A percentile compares a stretch with the other conserved stretches of the same genome.
These are phyloP conservation scores for Trichomonas gallinae DNA, from an alignment of 208 protist genomes.

Conservation along the genomic window DNA sequence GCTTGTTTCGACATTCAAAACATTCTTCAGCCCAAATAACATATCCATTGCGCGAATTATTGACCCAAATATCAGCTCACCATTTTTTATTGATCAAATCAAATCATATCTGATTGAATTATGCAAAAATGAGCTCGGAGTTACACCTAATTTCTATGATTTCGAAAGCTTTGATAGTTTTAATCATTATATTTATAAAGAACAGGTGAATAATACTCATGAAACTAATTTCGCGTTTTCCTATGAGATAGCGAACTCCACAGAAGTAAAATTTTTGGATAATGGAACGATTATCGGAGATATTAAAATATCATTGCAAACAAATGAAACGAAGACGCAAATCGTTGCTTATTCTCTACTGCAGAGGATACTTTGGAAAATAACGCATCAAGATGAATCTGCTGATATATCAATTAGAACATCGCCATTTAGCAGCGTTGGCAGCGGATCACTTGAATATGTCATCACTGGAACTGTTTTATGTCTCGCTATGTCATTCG, in stretches of 20 bases:
- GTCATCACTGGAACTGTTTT: neutral
- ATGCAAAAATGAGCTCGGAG: neutral
- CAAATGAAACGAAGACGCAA: neutral
- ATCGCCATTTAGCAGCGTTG: neutral
- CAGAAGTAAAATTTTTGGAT: neutral
- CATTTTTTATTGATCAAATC: neutral
- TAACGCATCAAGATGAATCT: neutral
- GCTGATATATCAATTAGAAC: neutral
- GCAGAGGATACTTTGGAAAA: neutral
- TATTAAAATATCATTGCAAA: neutral
- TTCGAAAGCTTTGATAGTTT: neutral
- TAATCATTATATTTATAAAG: neutral
- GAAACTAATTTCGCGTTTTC: neutral
- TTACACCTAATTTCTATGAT: neutral
- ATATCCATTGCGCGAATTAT: neutral
- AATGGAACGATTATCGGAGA: neutral
- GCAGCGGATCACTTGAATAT: neutral
- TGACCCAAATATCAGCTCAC: neutral
- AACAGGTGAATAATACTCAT: neutral
- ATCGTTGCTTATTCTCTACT: neutral
- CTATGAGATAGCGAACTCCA: neutral
- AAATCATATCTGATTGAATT: neutral
- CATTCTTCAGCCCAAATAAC: neutral
- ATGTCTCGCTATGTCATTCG: neutral
- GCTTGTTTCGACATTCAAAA: neutral